Percentiles rank a stretch among this genome's conserved stretches.
These are phyloP conservation scores for Pestalotiopsis sp. DNA, from an alignment of 2,329 filamentous ascomycete genomes.

Conservation along the genomic window DNA sequence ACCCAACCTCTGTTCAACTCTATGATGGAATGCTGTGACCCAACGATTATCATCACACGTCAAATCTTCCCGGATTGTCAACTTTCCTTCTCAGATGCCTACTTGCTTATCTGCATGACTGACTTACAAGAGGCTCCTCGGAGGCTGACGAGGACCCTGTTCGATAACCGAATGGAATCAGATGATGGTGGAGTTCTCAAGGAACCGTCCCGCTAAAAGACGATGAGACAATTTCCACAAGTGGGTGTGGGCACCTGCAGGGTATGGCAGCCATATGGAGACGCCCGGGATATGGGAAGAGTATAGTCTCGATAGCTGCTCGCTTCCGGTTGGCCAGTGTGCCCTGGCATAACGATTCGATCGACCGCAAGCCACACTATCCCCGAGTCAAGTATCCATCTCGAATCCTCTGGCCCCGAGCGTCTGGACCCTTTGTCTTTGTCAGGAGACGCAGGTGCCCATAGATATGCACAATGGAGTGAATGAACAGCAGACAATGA, in stretches of 20 bases:
- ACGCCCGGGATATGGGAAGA: not conserved
- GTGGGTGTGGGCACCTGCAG: not conserved
- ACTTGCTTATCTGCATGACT: not conserved
- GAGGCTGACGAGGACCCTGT: not conserved
- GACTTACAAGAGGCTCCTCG: not conserved
- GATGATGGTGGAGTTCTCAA: not conserved
- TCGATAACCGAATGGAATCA: not conserved
- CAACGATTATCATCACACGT: not conserved
- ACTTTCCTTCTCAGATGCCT: not conserved
- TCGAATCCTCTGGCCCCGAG: not conserved
- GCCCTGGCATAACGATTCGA: not conserved
- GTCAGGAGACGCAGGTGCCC: not conserved
- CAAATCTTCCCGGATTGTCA: not conserved
- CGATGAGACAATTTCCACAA: not conserved
- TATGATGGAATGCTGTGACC: not conserved
- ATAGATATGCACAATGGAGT: not conserved
- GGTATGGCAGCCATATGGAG: not conserved
- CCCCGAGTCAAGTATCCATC: not conserved
- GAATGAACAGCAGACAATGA: not conserved
- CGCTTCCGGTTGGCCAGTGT: not conserved
- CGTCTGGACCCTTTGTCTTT: not conserved
- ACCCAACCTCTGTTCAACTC: not conserved
- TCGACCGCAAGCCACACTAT: not conserved
- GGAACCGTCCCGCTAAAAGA: not conserved
- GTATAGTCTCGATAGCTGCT: not conserved